Percentiles rank a stretch among this genome's conserved stretches.
These are phyloP conservation scores for Coccinonectria pachysandricola DNA, from an alignment of 2,329 filamentous ascomycete species.

Conservation along the genomic window DNA sequence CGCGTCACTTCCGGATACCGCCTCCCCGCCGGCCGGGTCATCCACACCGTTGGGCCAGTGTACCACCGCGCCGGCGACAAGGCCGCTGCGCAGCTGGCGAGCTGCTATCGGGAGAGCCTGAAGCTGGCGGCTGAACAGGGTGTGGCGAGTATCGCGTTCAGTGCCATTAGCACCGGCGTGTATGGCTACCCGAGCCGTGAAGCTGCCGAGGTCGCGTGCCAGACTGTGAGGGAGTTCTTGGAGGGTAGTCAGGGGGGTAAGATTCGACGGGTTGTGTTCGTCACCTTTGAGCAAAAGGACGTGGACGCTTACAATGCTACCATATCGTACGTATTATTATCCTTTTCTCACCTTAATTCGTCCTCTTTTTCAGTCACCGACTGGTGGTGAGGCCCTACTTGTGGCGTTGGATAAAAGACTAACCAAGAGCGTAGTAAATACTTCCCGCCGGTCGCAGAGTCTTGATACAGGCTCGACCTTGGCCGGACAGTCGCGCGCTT, in stretches of 20 bases:
- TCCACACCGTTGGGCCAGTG: constrained; percentile 84
- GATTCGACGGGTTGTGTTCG: constrained; percentile 71
- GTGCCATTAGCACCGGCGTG: constrained; percentile 75
- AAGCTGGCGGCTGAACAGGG: constrained; percentile 58
- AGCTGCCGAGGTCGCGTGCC: constrained; percentile 63
- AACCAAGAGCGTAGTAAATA: no score
- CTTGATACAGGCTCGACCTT: no score
- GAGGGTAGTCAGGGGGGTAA: constrained; percentile 33
- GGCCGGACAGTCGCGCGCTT: no score
- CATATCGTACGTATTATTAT: constrained; percentile 51
- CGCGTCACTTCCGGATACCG: constrained; percentile 74
- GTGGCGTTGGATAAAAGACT: no score
- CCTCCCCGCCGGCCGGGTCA: constrained; percentile 67
- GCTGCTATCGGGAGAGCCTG: constrained; percentile 63
- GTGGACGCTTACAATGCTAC: constrained; percentile 57
- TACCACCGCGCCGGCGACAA: constrained; percentile 42
- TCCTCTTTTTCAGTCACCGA: background rate
- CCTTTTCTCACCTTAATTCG: background rate
- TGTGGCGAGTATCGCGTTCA: constrained; percentile 69
- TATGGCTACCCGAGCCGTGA: constrained; percentile 74
- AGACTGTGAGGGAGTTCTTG: constrained; percentile 46
- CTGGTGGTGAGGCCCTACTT: no score
- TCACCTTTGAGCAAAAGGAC: constrained; percentile 73
- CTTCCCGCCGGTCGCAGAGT: no score
- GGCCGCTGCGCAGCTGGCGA: constrained; percentile 38